Evolutionary conservation across 2,329 filamentous ascomycete genomes (phyloP).

Genomic region (Periconia macrospinosa): DNA sequence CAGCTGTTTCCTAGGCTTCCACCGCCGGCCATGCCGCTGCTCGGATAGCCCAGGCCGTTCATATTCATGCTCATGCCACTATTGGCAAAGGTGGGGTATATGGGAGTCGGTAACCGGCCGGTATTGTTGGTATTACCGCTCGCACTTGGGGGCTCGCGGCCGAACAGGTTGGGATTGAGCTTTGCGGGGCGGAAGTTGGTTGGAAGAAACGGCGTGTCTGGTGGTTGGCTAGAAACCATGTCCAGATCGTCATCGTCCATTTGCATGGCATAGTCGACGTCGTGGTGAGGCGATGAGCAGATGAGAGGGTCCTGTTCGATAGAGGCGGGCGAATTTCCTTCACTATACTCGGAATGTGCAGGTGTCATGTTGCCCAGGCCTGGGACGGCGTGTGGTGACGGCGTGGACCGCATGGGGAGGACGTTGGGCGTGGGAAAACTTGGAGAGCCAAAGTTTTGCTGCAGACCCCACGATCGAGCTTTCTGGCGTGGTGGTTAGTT

Average conservation of each 20-base stretch:
- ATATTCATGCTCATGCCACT: constrained; percentile 16
- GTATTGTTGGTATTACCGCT: constrained; percentile 16
- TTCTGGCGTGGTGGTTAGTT: constrained; percentile 25
- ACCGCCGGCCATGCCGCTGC: constrained; percentile 30
- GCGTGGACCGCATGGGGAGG: constrained; percentile 23
- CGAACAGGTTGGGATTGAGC: constrained; percentile 33
- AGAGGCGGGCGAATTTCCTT: constrained; percentile 29
- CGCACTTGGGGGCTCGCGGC: constrained; percentile 10
- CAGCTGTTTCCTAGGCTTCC: constrained; percentile 16
- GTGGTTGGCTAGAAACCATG: constrained; percentile 35
- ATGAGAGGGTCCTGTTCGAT: constrained; percentile 19
- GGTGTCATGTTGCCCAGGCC: constrained; percentile 34
- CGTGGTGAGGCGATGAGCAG: constrained; percentile 23
- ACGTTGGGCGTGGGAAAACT: constrained; percentile 19
- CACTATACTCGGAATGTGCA: constrained; percentile 30
- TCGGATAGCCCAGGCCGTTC: constrained; percentile 31
- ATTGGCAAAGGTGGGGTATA: constrained; percentile 40
- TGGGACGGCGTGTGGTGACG: constrained; percentile 29
- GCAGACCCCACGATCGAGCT: constrained; percentile 28
- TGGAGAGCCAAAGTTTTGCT: constrained; percentile 19
- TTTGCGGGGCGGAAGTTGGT: constrained; percentile 36
- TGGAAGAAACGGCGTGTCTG: constrained; percentile 35
- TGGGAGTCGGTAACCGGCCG: constrained; percentile 44
- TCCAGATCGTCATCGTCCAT: constrained; percentile 41
- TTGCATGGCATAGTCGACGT: constrained; percentile 38